Evolutionary conservation across 148 eudicot genomes (phyloP), one percentile per base, ranked within the genome.

Genomic region (Amaranthus hypochondriacus): DNA sequence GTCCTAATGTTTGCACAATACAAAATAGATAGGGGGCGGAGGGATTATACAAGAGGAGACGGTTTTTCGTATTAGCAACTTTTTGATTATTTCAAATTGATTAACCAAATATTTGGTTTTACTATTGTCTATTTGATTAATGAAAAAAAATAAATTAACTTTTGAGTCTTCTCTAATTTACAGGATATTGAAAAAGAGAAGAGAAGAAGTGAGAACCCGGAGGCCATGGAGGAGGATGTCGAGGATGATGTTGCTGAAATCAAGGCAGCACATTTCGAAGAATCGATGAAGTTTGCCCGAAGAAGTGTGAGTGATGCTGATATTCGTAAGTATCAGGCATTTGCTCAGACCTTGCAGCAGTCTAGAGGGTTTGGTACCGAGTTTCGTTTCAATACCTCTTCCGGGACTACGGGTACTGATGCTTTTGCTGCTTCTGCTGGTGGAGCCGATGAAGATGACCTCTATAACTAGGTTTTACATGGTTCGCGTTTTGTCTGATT

Each of bases 331-430:
- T 89, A 89, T 75, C 93, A 89, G 74, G 83, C 86, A 2, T 89
- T 89, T 77, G 89, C 93, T 56, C 90, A 85, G 69, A 89, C 93
- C 4, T 61, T 89, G 75, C 93, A 89, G 78, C 93, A 89, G 77
- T 89, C 93, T 0, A 68, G 93, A 68, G 93, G 93, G 12, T 85
- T 89, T 46, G 90, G 93, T 6, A 55, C 83, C 11, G 89, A 87
- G 48, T 89, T 89, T 75, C 72, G 83, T 11, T 89, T 89, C 53
- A 7, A 69, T 44, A 56, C 73, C 8, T 28, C 59, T 57, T 55
- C 73, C 13, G 73, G 73, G 13, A 12, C 52, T n/a, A 70, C 63
- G 12, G 18, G 62, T 3, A 56, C 53, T 13, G 73, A 70, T 70
- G 73, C 73, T n/a, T 70, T 70, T 47, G 73, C 73, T 9, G 73